Conservation (phyloP, 2,329 filamentous ascomycete genomes). For the Aspergillus sp. region DNA sequence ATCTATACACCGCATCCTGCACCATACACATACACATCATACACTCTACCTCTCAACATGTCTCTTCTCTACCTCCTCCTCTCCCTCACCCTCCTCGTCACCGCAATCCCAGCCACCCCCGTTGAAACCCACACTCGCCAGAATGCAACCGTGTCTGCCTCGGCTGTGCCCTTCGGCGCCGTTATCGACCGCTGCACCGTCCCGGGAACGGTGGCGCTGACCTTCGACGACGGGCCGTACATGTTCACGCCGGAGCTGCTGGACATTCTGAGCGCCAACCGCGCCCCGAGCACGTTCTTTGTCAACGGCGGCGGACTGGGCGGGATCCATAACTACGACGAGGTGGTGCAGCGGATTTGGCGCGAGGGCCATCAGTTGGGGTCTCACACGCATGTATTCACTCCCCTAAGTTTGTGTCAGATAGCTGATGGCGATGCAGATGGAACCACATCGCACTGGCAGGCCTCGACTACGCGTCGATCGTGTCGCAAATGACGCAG, state of each 20-base stretch:
- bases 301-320: slow-evolving; percentile 39
- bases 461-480: slow-evolving; percentile 20
- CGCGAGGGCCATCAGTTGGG: slow-evolving; percentile 38
- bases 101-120: slow-evolving; percentile 1
- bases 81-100: slow-evolving; percentile 1
- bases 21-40: too few relatives aligned
- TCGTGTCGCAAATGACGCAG: slow-evolving; percentile 31
- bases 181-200: slow-evolving; percentile 32
- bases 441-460: slow-evolving; percentile 34
- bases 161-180: slow-evolving; percentile 30
- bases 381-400: slow-evolving; percentile 34
- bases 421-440: too few relatives aligned
- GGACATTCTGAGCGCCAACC: slow-evolving; percentile 47
- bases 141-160: slow-evolving; percentile 1
- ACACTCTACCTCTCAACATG: slow-evolving; percentile 1
- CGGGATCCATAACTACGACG: slow-evolving; percentile 19
- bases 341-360: slow-evolving; percentile 21
- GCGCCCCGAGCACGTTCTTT: slow-evolving; percentile 57
- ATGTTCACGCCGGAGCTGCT: slow-evolving; percentile 50
- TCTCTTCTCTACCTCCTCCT: neutral
- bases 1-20: too few relatives aligned
- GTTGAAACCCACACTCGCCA: neutral
- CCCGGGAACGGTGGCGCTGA: slow-evolving; percentile 51
- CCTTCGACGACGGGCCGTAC: slow-evolving; percentile 57
- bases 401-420: neutral